Conservation (phyloP, 1,284 basidiomycete genomes). For the Ceratobasidium sp. region DNA sequence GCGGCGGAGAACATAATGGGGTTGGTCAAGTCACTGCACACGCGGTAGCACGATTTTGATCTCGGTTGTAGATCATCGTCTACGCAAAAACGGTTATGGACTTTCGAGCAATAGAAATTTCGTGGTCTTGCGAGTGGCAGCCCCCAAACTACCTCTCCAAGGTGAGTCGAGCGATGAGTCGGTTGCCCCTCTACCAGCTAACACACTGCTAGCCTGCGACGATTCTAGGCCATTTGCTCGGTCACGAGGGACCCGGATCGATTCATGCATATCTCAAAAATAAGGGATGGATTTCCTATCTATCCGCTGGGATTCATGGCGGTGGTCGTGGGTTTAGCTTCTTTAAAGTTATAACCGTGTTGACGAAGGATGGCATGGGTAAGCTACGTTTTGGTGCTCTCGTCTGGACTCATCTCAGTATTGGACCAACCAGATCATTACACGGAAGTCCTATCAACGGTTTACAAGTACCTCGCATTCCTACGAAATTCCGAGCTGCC, state of each 20-base stretch:
- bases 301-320: conserved; percentile 77
- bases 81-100: conserved; percentile 93
- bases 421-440: conserved; percentile 71
- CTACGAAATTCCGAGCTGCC: conserved; percentile 77
- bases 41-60: conserved; percentile 14
- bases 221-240: conserved; percentile 89
- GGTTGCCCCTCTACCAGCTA: neutral
- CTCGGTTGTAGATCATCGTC: conserved; percentile 74
- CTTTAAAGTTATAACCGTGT: conserved; percentile 85
- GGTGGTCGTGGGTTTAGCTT: conserved; percentile 88
- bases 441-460: conserved; percentile 75
- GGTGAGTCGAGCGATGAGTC: conserved; percentile 50
- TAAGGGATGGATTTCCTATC: conserved; percentile 89
- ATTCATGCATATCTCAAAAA: conserved; percentile 92
- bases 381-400: conserved; percentile 53
- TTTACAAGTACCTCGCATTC: conserved; percentile 91
- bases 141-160: conserved; percentile 83
- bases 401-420: neutral
- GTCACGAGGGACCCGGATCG: conserved; percentile 97
- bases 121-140: conserved; percentile 90
- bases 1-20: conserved; percentile 77
- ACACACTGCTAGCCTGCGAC: conserved; percentile 68
- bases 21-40: conserved; percentile 63
- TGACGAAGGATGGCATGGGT: conserved; percentile 92
- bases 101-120: conserved; percentile 87